Conservation (phyloP, 2,329 filamentous ascomycete species). For the Colletotrichum sp. region DNA sequence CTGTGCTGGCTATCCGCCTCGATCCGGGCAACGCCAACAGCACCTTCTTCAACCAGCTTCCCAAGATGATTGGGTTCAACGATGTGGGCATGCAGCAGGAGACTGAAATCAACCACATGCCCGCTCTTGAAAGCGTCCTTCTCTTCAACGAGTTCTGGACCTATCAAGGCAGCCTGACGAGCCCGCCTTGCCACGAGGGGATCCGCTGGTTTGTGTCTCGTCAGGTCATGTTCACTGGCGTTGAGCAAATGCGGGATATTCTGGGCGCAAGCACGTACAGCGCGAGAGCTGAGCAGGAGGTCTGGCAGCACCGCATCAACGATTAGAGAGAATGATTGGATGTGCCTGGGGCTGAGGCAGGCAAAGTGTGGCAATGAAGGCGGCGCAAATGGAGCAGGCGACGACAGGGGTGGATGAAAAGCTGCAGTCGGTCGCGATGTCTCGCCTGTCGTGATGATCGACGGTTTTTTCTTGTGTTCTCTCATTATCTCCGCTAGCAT, state of each 20-base stretch:
- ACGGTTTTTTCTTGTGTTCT: background rate
- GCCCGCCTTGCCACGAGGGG: slow-evolving; percentile 51
- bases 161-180: slow-evolving; percentile 51
- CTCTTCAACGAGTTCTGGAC: slow-evolving; percentile 52
- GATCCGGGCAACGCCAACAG: slow-evolving; percentile 44
- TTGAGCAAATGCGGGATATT: slow-evolving; percentile 51
- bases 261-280: slow-evolving; percentile 48
- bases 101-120: slow-evolving; percentile 31
- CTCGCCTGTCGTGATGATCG: background rate
- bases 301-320: slow-evolving; percentile 53
- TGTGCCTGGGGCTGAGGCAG: background rate
- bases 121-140: slow-evolving; percentile 39
- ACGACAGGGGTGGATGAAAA: background rate
- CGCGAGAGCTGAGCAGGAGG: slow-evolving; percentile 47
- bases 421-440: background rate
- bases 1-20: slow-evolving; percentile 51
- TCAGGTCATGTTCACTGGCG: slow-evolving; percentile 40
- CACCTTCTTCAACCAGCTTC: slow-evolving; percentile 47
- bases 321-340: slow-evolving; percentile 25
- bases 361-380: background rate
- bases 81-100: slow-evolving; percentile 26
- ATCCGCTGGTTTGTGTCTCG: slow-evolving; percentile 43
- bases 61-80: slow-evolving; percentile 41
- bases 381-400: background rate
- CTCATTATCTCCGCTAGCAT: background rate